A percentile compares a stretch with the other conserved stretches of the same genome.
Evolutionary conservation across 192 early-diverging fungal genomes (phyloP).

Genomic region (Backusella morwellensis): DNA sequence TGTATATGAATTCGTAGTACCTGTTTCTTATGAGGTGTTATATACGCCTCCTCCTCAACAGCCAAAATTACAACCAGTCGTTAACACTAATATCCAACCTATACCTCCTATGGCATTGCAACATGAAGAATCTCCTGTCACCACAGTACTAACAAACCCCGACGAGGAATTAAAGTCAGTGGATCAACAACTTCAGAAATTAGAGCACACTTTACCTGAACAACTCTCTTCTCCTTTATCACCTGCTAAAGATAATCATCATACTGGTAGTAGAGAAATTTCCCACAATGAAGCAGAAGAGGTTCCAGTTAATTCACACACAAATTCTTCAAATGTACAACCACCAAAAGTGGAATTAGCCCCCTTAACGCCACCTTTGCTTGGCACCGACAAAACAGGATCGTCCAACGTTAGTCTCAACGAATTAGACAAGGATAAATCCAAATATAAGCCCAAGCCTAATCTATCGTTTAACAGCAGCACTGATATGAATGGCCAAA

Average conservation of each 20-base stretch:
- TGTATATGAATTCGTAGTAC: neutral
- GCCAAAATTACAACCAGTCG: neutral
- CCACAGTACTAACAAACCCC: slow-evolving; percentile 8
- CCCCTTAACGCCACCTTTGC: neutral
- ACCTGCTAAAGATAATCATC: neutral
- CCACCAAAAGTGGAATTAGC: neutral
- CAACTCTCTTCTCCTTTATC: neutral
- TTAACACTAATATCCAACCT: neutral
- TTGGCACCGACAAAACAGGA: neutral
- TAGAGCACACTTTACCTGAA: neutral
- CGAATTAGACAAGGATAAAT: neutral
- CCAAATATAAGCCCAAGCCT: neutral
- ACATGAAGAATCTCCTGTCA: neutral
- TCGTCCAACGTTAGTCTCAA: neutral
- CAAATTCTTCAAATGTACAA: neutral
- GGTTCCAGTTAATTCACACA: neutral
- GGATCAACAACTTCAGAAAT: slow-evolving; percentile 8
- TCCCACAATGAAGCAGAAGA: neutral
- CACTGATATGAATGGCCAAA: neutral
- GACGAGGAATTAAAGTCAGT: slow-evolving; percentile 23
- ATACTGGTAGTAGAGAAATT: neutral
- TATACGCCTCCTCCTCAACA: neutral
- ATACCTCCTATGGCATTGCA: neutral
- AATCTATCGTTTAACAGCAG: neutral
- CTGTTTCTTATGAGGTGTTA: neutral